Conservation (phyloP, 2,329 filamentous ascomycete species). For the Alternaria sp. region DNA sequence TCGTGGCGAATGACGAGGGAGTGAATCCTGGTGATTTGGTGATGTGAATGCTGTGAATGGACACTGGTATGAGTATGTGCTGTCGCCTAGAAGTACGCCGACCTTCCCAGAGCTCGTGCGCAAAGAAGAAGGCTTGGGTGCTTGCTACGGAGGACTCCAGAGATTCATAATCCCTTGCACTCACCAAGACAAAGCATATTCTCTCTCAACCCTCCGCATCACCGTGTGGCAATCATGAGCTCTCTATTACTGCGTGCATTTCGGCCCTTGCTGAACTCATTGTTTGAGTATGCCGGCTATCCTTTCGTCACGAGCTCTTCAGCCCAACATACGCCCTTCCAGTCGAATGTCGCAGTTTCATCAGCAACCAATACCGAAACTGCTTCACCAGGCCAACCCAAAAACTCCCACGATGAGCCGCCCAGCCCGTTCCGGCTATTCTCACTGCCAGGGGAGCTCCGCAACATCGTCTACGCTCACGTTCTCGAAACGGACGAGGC, state of each 20-base stretch:
- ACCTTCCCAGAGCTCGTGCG: not conserved
- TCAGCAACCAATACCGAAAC: not conserved
- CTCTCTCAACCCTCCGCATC: not conserved
- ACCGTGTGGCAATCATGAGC: not conserved
- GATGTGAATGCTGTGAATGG: not conserved
- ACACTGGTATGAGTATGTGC: not conserved
- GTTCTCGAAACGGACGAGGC: not conserved
- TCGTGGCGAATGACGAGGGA: conserved; percentile 1
- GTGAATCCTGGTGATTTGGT: conserved; percentile 6
- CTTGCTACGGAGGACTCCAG: not conserved
- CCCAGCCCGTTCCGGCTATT: not conserved
- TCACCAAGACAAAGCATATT: not conserved
- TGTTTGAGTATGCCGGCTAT: not conserved
- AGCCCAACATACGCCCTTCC: not conserved
- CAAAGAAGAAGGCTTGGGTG: not conserved
- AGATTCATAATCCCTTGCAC: not conserved
- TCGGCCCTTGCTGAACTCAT: not conserved
- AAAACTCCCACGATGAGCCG: not conserved
- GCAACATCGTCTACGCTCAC: not conserved
- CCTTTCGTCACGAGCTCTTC: not conserved
- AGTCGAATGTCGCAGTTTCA: not conserved
- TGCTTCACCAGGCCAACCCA: not conserved
- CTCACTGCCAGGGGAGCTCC: not conserved
- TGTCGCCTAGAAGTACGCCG: not conserved
- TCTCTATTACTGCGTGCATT: not conserved